Conservation (phyloP, 495 filamentous ascomycete species). For the Margaritispora aquatica region DNA sequence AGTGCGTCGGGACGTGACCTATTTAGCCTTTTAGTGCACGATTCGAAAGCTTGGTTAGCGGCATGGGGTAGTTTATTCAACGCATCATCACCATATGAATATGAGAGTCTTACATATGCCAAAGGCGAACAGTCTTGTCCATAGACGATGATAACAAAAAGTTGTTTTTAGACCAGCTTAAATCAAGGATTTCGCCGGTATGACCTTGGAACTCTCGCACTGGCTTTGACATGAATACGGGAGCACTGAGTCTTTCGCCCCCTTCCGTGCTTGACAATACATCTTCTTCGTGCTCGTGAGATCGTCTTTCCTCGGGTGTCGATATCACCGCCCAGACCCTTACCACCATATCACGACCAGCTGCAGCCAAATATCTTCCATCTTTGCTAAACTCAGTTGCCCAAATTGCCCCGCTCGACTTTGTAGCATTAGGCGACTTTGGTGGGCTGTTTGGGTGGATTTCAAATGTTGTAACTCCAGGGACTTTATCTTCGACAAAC, state of each 20-base stretch:
- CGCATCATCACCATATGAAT: not conserved
- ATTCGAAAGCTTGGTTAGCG: too few relatives aligned
- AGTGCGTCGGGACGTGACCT: slow-evolving; percentile 72
- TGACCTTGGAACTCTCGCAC: slow-evolving; percentile 79
- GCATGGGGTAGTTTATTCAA: too few relatives aligned
- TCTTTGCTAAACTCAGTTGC: slow-evolving; percentile 89
- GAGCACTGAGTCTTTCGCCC: slow-evolving; percentile 71
- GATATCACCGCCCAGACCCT: slow-evolving; percentile 88
- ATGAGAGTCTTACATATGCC: slow-evolving; percentile 56
- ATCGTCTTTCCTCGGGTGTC: slow-evolving; percentile 68
- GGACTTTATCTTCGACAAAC: slow-evolving; percentile 28
- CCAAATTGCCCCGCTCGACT: slow-evolving; percentile 67
- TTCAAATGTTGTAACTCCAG: slow-evolving; percentile 30
- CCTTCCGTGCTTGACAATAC: slow-evolving; percentile 38
- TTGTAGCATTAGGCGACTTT: slow-evolving; percentile 26
- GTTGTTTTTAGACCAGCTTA: slow-evolving; percentile 99
- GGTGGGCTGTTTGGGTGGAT: slow-evolving; percentile 28
- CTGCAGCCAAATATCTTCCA: slow-evolving; percentile 85
- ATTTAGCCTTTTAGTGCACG: too few relatives aligned
- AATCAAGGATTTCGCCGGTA: slow-evolving; percentile 77
- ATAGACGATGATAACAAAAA: slow-evolving; percentile 91
- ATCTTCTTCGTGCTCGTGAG: slow-evolving; percentile 66
- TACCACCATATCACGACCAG: slow-evolving; percentile 79
- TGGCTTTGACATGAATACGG: slow-evolving; percentile 80
- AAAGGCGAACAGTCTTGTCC: slow-evolving; percentile 93